A percentile compares a stretch with the other conserved stretches of the same genome.
Conservation (phyloP, 139 green algal species). For the Limnomonas spitsbergensis region DNA sequence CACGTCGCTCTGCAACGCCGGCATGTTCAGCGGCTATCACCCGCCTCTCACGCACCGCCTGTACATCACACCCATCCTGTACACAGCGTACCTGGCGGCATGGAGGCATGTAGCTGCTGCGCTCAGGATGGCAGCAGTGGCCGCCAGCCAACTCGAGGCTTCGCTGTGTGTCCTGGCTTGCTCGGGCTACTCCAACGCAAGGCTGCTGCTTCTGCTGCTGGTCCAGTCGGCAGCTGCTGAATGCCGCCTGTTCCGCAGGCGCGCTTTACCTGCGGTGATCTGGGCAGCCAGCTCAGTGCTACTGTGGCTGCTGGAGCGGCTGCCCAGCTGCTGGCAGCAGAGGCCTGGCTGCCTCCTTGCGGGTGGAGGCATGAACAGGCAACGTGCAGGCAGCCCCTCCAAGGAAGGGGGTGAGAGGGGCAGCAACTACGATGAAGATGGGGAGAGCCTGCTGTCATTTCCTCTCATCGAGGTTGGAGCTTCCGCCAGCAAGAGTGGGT, state of each 20-base stretch:
- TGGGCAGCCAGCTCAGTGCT: too few species aligned
- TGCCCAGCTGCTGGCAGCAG: too few species aligned
- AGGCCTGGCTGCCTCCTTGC: too few species aligned
- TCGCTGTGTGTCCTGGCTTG: background rate
- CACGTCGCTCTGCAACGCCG: background rate
- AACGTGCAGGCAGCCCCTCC: too few species aligned
- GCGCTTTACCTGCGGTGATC: too few species aligned
- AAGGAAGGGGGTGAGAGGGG: too few species aligned
- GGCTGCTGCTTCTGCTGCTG: background rate
- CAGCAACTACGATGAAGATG: too few species aligned
- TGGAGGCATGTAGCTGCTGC: background rate
- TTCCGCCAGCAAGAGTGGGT: background rate
- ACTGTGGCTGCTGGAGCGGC: too few species aligned
- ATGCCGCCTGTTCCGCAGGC: background rate
- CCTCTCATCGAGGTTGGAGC: background rate
- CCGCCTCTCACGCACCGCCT: conserved; percentile 9
- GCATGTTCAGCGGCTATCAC: conserved; percentile 9
- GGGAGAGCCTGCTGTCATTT: background rate
- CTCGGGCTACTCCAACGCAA: too few species aligned
- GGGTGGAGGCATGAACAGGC: too few species aligned
- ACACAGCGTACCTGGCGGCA: background rate
- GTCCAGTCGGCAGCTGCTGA: background rate
- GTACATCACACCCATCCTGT: conserved; percentile 9
- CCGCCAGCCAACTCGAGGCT: background rate
- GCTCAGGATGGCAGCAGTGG: background rate